Conservation (phyloP, 371 early-diverging fungal genomes). For the Basidiobolus meristosporus region DNA sequence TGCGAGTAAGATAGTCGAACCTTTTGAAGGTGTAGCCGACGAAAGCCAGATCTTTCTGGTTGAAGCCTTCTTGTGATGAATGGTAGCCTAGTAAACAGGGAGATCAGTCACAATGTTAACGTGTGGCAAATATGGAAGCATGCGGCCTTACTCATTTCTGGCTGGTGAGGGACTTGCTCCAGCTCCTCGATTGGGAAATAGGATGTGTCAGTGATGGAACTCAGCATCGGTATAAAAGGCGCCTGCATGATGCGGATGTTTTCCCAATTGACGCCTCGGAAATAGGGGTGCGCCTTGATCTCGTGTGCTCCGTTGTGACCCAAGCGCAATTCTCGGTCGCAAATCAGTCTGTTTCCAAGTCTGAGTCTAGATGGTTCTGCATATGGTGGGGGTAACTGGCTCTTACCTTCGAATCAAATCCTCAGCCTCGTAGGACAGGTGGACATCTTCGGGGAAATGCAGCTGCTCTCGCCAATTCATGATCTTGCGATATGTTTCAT, state of each 20-base stretch:
- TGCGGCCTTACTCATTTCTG: conserved; percentile 4
- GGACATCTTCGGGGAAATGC: conserved; percentile 82
- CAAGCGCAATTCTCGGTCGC: conserved; percentile 66
- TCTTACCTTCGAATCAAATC: conserved; percentile 68
- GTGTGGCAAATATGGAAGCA: not conserved
- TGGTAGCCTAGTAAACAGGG: not conserved
- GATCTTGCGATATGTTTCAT: conserved; percentile 94
- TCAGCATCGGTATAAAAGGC: conserved; percentile 87
- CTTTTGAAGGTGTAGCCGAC: conserved; percentile 92
- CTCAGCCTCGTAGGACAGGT: conserved; percentile 74
- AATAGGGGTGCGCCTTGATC: conserved; percentile 89
- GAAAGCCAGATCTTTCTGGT: conserved; percentile 84
- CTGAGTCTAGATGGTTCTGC: conserved; percentile 1
- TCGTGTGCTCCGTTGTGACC: conserved; percentile 64
- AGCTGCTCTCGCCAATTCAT: conserved; percentile 85
- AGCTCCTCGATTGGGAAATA: conserved; percentile 93
- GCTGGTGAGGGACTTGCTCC: conserved; percentile 40
- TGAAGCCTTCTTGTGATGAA: conserved; percentile 15
- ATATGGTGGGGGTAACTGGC: conserved; percentile 4
- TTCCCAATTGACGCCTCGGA: conserved; percentile 88
- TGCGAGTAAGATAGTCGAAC: conserved; percentile 70
- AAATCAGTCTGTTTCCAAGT: conserved; percentile 47
- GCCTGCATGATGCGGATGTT: conserved; percentile 62
- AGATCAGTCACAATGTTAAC: too few species aligned
- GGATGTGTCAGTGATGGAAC: conserved; percentile 89